A percentile compares a stretch with the other conserved stretches of the same genome.
Evolutionary conservation across 2,329 filamentous ascomycete species (phyloP).

Genomic region (Onygenales sp.): DNA sequence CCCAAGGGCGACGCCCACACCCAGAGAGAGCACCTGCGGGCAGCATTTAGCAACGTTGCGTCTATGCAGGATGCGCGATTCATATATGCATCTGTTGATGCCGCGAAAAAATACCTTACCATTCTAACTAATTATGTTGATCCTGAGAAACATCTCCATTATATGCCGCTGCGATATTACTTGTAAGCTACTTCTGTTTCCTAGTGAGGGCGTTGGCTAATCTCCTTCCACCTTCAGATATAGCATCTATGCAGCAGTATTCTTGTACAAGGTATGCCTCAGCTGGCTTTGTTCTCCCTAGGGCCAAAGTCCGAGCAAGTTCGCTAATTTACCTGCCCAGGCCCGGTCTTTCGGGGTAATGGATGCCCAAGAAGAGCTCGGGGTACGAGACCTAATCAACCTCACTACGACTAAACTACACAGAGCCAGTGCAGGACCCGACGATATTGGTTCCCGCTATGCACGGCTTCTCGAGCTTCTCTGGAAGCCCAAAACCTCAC

Average conservation of each 20-base stretch:
- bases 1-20: slow-evolving; percentile 25
- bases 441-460: slow-evolving; percentile 54
- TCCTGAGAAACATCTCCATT: slow-evolving; percentile 49
- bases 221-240: slow-evolving; percentile 20
- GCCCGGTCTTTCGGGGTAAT: slow-evolving; percentile 52
- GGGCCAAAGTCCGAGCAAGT: background rate
- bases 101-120: slow-evolving; percentile 52
- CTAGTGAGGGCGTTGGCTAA: slow-evolving; percentile 6
- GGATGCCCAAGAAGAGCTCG: slow-evolving; percentile 44
- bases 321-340: slow-evolving; percentile 17
- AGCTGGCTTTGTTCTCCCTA: background rate
- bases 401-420: slow-evolving; percentile 52
- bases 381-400: slow-evolving; percentile 48
- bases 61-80: slow-evolving; percentile 55
- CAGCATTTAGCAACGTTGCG: slow-evolving; percentile 45
- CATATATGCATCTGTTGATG: slow-evolving; percentile 57
- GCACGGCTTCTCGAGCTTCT: slow-evolving; percentile 51
- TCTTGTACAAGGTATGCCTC: slow-evolving; percentile 49
- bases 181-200: slow-evolving; percentile 37
- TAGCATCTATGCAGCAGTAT: slow-evolving; percentile 54
- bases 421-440: slow-evolving; percentile 47
- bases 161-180: slow-evolving; percentile 56
- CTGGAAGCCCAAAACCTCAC: slow-evolving; percentile 41
- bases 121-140: slow-evolving; percentile 53
- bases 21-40: slow-evolving; percentile 31